Conservation (phyloP, 192 early-diverging fungal genomes). For the Umbelopsis sp. region DNA sequence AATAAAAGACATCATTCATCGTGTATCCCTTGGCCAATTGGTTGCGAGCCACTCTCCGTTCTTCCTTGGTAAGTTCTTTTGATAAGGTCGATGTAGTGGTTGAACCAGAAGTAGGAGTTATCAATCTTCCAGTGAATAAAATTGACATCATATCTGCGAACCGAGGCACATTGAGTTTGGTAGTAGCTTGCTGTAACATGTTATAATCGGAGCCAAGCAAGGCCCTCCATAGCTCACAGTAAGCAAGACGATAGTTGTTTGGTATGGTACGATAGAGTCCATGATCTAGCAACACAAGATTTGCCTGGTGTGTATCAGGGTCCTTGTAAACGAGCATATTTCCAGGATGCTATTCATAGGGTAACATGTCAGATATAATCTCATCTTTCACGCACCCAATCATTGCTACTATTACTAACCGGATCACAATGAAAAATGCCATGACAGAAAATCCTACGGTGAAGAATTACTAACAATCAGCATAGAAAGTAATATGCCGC, state of each 20-base stretch:
- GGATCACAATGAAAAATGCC: constrained; percentile 23
- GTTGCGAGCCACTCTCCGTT: constrained; percentile 30
- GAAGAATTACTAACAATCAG: background rate
- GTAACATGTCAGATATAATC: background rate
- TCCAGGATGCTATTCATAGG: constrained; percentile 21
- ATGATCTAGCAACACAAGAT: constrained; percentile 50
- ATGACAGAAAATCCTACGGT: constrained; percentile 21
- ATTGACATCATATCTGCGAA: constrained; percentile 47
- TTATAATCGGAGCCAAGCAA: constrained; percentile 45
- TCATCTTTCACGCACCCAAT: background rate
- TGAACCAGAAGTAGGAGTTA: background rate
- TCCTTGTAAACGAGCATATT: constrained; percentile 28
- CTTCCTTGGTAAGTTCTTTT: constrained; percentile 40
- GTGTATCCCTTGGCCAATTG: constrained; percentile 38
- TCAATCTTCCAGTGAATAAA: constrained; percentile 48
- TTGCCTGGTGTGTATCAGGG: constrained; percentile 33
- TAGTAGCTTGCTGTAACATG: constrained; percentile 31
- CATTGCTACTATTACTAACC: background rate
- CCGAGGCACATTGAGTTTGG: constrained; percentile 37
- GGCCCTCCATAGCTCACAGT: constrained; percentile 54
- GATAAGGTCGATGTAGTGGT: background rate
- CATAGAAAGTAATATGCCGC: background rate
- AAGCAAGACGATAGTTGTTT: constrained; percentile 45
- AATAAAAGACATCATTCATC: constrained; percentile 52
- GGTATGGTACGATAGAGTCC: constrained; percentile 51